These are phyloP conservation scores for Melampsora americana DNA, from an alignment of 1,284 basidiomycete genomes.

Conservation along the genomic window DNA sequence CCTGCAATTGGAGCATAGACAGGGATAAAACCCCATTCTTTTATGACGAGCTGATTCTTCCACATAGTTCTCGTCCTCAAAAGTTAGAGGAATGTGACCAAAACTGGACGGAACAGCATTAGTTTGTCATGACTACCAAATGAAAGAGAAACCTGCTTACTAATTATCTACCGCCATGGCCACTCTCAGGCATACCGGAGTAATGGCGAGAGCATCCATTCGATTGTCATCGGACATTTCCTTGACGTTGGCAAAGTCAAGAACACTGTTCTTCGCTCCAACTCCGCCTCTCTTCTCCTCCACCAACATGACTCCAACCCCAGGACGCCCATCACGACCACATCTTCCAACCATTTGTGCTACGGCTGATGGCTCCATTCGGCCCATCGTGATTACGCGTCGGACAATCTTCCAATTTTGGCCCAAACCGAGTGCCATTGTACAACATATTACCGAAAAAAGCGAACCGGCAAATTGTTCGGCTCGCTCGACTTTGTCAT, in stretches of 20 bases:
- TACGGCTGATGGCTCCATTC: not conserved
- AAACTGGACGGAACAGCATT: not conserved
- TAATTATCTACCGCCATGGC: too few relatives aligned
- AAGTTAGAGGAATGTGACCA: slow-evolving; percentile 1
- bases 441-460: too few relatives aligned
- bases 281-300: not conserved
- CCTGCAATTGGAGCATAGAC: slow-evolving; percentile 25
- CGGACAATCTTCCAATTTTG: slow-evolving; percentile 11
- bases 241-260: not conserved
- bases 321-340: slow-evolving; percentile 3
- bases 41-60: not conserved
- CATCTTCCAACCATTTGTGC: slow-evolving; percentile 17
- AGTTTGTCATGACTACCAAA: too few relatives aligned
- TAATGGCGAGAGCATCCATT: slow-evolving; percentile 22
- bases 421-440: slow-evolving; percentile 10
- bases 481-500: too few relatives aligned
- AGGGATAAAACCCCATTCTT: not conserved
- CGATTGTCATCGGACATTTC: slow-evolving; percentile 7
- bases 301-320: slow-evolving; percentile 2
- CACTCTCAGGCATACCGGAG: slow-evolving; percentile 13
- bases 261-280: not conserved
- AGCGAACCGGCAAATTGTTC: too few relatives aligned
- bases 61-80: not conserved
- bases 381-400: not conserved
- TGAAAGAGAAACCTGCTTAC: too few relatives aligned